Evolutionary conservation across 2,329 filamentous ascomycete genomes (phyloP).

Genomic region (Colletotrichum sp.): DNA sequence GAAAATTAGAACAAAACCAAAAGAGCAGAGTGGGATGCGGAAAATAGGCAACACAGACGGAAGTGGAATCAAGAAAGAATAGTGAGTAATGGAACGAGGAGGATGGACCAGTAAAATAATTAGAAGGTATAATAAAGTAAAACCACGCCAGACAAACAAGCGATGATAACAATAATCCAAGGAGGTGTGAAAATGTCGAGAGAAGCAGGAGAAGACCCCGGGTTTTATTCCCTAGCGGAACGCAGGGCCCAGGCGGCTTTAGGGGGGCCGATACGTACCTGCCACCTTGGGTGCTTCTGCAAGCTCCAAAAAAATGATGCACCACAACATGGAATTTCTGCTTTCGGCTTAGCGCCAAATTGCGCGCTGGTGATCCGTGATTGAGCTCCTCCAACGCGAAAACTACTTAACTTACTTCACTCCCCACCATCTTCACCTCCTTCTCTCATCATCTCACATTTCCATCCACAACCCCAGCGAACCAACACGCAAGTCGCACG

Average conservation of each 20-base stretch:
- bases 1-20: no score
- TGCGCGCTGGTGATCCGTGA: conserved; percentile 54
- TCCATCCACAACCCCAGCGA: conserved; percentile 29
- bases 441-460: conserved; percentile 33
- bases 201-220: not conserved
- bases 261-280: conserved; percentile 4
- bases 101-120: not conserved
- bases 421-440: conserved; percentile 46
- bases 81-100: not conserved
- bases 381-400: conserved; percentile 47
- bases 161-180: not conserved
- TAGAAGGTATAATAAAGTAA: not conserved
- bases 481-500: conserved; percentile 18
- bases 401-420: conserved; percentile 60
- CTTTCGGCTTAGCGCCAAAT: conserved; percentile 30
- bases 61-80: not conserved
- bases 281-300: not conserved
- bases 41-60: not conserved
- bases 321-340: conserved; percentile 21
- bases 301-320: conserved; percentile 11
- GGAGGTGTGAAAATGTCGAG: not conserved
- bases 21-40: not conserved
- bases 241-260: not conserved
- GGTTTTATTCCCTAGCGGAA: not conserved
- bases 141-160: not conserved